A percentile compares a stretch with the other conserved stretches of the same genome.
Conservation (phyloP, 2,329 filamentous ascomycete genomes). For the Aspergillus sp. region DNA sequence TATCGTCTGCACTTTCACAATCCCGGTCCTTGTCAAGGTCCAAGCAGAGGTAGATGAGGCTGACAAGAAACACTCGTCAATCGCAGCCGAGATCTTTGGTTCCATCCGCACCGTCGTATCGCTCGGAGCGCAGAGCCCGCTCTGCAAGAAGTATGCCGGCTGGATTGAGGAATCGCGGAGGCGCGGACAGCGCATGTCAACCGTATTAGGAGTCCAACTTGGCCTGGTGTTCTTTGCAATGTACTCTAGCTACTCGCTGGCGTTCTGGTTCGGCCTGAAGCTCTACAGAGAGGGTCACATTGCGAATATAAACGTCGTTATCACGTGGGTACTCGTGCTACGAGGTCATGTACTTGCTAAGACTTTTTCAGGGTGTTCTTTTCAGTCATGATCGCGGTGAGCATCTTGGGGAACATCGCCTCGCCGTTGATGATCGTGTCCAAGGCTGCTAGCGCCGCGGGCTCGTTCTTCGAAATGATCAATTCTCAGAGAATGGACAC, state of each 20-base stretch:
- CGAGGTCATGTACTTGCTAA: not conserved
- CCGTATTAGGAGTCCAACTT: constrained; percentile 30
- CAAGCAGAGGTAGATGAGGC: constrained; percentile 37
- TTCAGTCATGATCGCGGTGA: constrained; percentile 29
- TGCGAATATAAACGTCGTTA: constrained; percentile 32
- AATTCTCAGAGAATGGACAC: constrained; percentile 22
- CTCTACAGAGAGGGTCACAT: constrained; percentile 34
- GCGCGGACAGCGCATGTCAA: constrained; percentile 27
- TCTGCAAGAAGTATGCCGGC: constrained; percentile 34
- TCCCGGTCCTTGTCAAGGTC: constrained; percentile 32
- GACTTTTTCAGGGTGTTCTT: constrained; percentile 31
- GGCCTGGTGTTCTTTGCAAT: constrained; percentile 35
- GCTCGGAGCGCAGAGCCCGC: constrained; percentile 39
- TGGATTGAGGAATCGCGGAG: constrained; percentile 38
- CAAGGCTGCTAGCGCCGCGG: constrained; percentile 32
- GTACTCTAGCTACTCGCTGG: constrained; percentile 34
- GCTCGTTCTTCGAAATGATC: constrained; percentile 32
- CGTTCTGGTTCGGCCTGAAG: constrained; percentile 39
- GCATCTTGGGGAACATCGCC: constrained; percentile 25
- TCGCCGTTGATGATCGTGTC: constrained; percentile 34
- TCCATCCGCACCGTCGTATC: constrained; percentile 46
- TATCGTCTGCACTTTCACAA: constrained; percentile 27
- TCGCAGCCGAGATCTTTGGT: constrained; percentile 42
- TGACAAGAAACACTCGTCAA: constrained; percentile 34
- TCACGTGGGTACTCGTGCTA: constrained; percentile 26